Conservation (phyloP, 2,329 filamentous ascomycete genomes). For the Cladosporium oxysporum region DNA sequence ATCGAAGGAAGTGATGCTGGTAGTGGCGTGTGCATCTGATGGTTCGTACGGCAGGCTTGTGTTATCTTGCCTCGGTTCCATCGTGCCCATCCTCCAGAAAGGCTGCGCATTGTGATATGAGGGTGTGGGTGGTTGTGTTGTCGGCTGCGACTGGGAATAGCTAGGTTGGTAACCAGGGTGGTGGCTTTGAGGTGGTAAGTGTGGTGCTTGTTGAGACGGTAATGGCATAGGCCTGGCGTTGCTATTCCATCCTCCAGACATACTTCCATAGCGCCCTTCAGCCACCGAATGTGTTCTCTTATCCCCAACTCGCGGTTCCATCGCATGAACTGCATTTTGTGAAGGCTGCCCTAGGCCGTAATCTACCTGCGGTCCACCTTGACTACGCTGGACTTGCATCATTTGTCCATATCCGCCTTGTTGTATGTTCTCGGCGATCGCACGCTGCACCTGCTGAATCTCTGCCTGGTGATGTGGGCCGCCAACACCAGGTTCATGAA, state of each 20-base stretch:
- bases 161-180: conserved; percentile 18
- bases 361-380: background rate
- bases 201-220: conserved; percentile 9
- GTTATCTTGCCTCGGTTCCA: conserved; percentile 32
- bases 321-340: background rate
- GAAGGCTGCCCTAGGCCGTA: background rate
- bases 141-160: conserved; percentile 21
- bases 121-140: conserved; percentile 21
- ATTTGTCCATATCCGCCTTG: conserved; percentile 16
- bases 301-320: conserved; percentile 34
- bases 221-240: conserved; percentile 3
- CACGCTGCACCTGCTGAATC: conserved; percentile 32
- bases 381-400: conserved; percentile 5
- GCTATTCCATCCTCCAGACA: conserved; percentile 15
- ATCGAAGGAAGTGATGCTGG: conserved; percentile 38
- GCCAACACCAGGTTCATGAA: conserved; percentile 43
- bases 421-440: conserved; percentile 35
- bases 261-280: conserved; percentile 23
- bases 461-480: conserved; percentile 32
- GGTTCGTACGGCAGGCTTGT: conserved; percentile 34
- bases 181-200: conserved; percentile 19
- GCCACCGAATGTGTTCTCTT: conserved; percentile 35
- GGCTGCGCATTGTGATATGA: conserved; percentile 29
- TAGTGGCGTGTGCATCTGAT: conserved; percentile 24
- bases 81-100: conserved; percentile 35